Evolutionary conservation across 345 rosid genomes (phyloP), one percentile per base, ranked within the genome.

Genomic region (Excoecaria cochinchinensis): DNA sequence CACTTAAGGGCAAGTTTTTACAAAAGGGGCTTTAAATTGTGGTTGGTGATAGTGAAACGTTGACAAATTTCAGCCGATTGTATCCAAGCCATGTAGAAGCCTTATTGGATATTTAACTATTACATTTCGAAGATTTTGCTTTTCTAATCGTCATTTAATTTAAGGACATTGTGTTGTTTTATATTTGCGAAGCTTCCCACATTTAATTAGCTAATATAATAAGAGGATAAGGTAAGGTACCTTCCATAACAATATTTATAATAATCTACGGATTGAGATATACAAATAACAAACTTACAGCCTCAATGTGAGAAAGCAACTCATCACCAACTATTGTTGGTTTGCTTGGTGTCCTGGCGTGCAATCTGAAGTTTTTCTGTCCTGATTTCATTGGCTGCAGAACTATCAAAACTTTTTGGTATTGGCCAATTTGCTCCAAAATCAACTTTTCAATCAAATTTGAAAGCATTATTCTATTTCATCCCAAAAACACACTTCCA

Each of bases 41-140:
- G 59, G 89, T 62, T 79, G 79, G 24, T 16, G 84, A 77, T 57
- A 42, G 58, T 63, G 71, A 81, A 75, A 68, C 67, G 67, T 80
- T 79, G 81, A 85, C 84, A 73, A 67, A 53, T 77, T 51, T 50
- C 71, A 66, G 62, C 74, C 31, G 16, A 58, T 44, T 19, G 74
- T 47, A 75, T 76, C 52, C 50, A 67, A 11, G 8, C 10, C 11
- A 17, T 2, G 21, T 42, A 14, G 47, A 4, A n/a, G 53, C 60
- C 31, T 11, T 12, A 79, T 76, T 72, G 70, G 77, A 66, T 21
- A 66, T 55, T 79, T 63, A 80, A 78, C 75, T 68, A 78, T 39
- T 72, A 22, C 71, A 77, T 68, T 67, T 76, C 31, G n/a, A 50
- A 72, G 76, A 73, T 76, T 55, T 70, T 72, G 83, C 78, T 48